Percentiles rank a stretch among this genome's conserved stretches.
Conservation (phyloP, 1,284 basidiomycete species). For the Ganoderma multipileum region DNA sequence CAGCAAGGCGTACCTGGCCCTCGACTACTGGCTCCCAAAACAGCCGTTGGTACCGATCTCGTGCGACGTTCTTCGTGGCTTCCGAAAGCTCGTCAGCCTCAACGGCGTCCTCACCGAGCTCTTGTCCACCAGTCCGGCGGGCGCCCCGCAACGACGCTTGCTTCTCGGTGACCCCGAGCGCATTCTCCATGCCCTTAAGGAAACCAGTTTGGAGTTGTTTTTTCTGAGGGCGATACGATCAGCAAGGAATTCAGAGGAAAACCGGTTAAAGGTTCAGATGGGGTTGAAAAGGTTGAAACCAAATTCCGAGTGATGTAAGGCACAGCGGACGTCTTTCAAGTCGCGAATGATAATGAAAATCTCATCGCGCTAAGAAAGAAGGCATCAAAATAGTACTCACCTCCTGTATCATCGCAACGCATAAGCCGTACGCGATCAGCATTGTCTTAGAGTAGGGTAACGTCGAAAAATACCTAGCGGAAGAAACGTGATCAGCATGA, state of each 20-base stretch:
- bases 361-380: constrained; percentile 49
- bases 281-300: constrained; percentile 68
- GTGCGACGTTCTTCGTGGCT: constrained; percentile 60
- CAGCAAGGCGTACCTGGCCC: constrained; percentile 55
- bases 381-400: constrained; percentile 27
- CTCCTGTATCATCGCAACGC: constrained; percentile 36
- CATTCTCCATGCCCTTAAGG: constrained; percentile 68
- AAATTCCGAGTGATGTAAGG: constrained; percentile 63
- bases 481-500: constrained; percentile 18
- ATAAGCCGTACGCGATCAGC: neutral
- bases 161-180: constrained; percentile 56
- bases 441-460: neutral
- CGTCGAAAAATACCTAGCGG: constrained; percentile 32
- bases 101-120: constrained; percentile 49
- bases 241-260: constrained; percentile 28
- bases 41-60: constrained; percentile 70
- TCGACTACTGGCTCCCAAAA: constrained; percentile 80
- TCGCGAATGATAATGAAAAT: constrained; percentile 69
- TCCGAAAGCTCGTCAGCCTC: constrained; percentile 66
- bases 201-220: constrained; percentile 73
- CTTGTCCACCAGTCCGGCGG: constrained; percentile 23
- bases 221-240: constrained; percentile 45
- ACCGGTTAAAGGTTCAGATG: constrained; percentile 55
- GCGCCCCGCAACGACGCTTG: neutral
- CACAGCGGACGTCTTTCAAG: constrained; percentile 59